A percentile compares a stretch with the other conserved stretches of the same genome.
Evolutionary conservation across 768 basidiomycete genomes (phyloP).

Genomic region (Boletus pseudopeckii): DNA sequence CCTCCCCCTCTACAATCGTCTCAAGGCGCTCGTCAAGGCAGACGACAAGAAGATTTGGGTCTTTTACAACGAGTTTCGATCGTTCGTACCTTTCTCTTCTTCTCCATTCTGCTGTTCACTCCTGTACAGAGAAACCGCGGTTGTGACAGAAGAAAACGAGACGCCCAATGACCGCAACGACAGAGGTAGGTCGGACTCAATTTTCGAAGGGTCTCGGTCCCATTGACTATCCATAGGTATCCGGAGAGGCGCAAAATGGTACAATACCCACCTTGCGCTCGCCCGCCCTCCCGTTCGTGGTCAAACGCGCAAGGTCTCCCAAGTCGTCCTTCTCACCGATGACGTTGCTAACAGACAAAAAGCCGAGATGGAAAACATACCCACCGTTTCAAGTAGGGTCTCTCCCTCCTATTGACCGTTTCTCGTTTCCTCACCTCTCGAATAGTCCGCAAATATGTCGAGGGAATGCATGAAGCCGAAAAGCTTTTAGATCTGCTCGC

Average conservation of each 20-base stretch:
- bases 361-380: slow-evolving; percentile 63
- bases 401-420: not conserved
- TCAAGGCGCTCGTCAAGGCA: slow-evolving; percentile 77
- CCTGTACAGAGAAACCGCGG: slow-evolving; percentile 68
- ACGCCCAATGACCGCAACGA: slow-evolving; percentile 94
- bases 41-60: slow-evolving; percentile 86
- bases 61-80: slow-evolving; percentile 84
- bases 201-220: not conserved
- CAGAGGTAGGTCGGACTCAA: slow-evolving; percentile 51
- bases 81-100: slow-evolving; percentile 44
- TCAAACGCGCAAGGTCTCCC: slow-evolving; percentile 46
- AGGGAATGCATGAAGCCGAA: slow-evolving; percentile 60
- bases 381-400: slow-evolving; percentile 55
- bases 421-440: not conserved
- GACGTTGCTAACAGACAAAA: slow-evolving; percentile 81
- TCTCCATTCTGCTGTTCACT: not conserved
- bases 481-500: slow-evolving; percentile 82
- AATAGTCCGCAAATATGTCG: slow-evolving; percentile 77
- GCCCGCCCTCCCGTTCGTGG: slow-evolving; percentile 52
- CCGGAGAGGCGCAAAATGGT: slow-evolving; percentile 85
- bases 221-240: slow-evolving; percentile 59
- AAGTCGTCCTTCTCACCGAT: slow-evolving; percentile 82
- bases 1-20: slow-evolving; percentile 86
- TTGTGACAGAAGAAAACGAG: slow-evolving; percentile 73
- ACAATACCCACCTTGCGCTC: slow-evolving; percentile 64